Conservation (phyloP, 306 rosid genomes). For the Oemleria cerasiformis region DNA sequence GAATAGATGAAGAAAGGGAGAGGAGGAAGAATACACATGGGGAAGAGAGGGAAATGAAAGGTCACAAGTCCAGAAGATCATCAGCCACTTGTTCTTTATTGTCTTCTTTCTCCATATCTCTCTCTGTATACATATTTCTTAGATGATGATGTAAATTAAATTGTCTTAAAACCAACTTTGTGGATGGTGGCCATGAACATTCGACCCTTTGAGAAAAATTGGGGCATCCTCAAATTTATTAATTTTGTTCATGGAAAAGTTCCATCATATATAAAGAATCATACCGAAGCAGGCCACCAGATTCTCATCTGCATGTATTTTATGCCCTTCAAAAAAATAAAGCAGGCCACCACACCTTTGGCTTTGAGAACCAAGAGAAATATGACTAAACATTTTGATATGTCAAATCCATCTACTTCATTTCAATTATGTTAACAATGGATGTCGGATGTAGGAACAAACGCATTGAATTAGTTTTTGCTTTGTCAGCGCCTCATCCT, state of each 20-base stretch:
- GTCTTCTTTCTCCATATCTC: conserved; percentile 1
- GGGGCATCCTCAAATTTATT: conserved; percentile 33
- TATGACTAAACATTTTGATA: not conserved
- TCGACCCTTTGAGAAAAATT: conserved; percentile 21
- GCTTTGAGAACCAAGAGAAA: not conserved
- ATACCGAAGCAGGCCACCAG: too few relatives aligned
- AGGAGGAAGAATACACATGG: conserved; percentile 42
- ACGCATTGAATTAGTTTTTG: not conserved
- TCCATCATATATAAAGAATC: not conserved
- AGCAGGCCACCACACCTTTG: not conserved
- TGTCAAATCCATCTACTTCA: conserved; percentile 8
- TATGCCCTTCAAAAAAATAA: not conserved
- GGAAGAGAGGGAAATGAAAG: conserved; percentile 31
- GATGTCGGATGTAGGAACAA: too few relatives aligned
- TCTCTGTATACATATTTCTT: conserved; percentile 26
- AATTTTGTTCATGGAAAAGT: not conserved
- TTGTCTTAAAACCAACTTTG: conserved; percentile 19
- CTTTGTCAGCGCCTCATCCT: conserved; percentile 1
- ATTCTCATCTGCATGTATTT: too few relatives aligned
- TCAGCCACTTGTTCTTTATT: conserved; percentile 58
- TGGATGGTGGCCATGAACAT: conserved; percentile 21
- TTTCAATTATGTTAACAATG: conserved; percentile 2
- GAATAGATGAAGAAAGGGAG: not conserved
- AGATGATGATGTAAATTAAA: conserved; percentile 28
- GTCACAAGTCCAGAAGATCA: conserved; percentile 38